These are phyloP conservation scores for Ephemerocybe angulata DNA, from an alignment of 768 basidiomycete genomes.

Conservation along the genomic window DNA sequence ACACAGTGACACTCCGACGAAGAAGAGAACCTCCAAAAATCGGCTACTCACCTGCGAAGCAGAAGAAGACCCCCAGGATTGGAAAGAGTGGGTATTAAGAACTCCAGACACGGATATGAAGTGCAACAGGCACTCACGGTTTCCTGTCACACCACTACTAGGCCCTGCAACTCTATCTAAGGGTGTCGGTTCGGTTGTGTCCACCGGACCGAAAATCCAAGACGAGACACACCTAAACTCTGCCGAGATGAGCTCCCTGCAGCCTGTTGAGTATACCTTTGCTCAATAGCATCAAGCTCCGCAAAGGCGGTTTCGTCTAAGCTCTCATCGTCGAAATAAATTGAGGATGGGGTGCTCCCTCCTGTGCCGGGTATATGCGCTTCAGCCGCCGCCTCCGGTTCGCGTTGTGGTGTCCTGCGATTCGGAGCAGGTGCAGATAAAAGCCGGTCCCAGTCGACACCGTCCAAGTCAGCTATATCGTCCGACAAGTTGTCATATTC, in stretches of 20 bases:
- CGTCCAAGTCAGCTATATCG: constrained; percentile 48
- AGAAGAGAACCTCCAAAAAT: no score
- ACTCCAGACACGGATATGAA: no score
- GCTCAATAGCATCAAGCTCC: constrained; percentile 5
- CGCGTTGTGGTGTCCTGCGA: not conserved
- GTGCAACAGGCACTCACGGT: no score
- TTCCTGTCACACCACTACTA: no score
- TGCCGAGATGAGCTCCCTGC: not conserved
- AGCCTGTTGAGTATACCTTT: not conserved
- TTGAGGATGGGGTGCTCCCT: not conserved
- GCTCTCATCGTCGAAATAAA: constrained; percentile 9
- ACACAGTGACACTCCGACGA: no score
- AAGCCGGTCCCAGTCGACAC: constrained; percentile 44
- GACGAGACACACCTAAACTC: not conserved
- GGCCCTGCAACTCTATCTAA: no score
- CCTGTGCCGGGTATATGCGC: constrained; percentile 13
- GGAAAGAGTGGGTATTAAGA: no score
- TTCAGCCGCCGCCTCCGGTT: no score
- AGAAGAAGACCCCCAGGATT: no score
- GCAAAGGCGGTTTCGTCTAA: constrained; percentile 14
- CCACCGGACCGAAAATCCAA: not conserved
- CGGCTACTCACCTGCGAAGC: no score
- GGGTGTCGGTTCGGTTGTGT: not conserved
- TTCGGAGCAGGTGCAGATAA: constrained; percentile 21
- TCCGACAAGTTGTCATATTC: constrained; percentile 54